Base-by-base conservation (phyloP, 345 rosid genomes). In the Salix koriyanagi region DNA sequence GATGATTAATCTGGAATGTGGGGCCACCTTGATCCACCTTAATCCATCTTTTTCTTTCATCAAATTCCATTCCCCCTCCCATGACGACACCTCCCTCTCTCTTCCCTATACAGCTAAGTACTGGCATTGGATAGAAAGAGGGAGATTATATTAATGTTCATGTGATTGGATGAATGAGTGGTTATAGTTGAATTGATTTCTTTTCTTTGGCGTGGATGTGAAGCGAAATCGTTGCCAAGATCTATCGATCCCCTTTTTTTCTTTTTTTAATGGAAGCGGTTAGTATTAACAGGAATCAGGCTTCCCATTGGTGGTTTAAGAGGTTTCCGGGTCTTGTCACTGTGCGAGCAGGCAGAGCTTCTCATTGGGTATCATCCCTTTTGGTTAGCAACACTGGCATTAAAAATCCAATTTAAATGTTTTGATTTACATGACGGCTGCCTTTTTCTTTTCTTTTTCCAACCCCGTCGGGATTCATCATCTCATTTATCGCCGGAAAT, bases 1-100 rank as follows among this genome's bases (percentile, higher is more conserved):
- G 60, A 69, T 65, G 46, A 58, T 46, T 32, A 42, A 30, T 21
- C 12, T 65, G 25, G 73, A 72, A 68, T 11, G 71, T 34, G 52
- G 68, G 72, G 69, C 37, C 39, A 64, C 60, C 42, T 69, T 67
- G 58, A 44, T 41, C 18, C 73, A 12, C 61, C 82, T 30, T 79
- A 70, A 65, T 44, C 44, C 76, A 54, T 72, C 72, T 46, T 68
- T 62, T 67, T n/a, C 62, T 78, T 77, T 44, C 81, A 52, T 52
- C 79, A 65, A 66, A 61, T 46, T 36, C 25, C 11, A 7, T n/a
- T 50, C 21, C 9, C 18, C 37, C 61, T 21, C 54, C 42, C 46
- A 48, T 61, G 26, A n/a, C 21, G 0, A 14, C 1, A 32, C 26
- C 32, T 44, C 70, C 26, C 32, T 54, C 50, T 64, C 30, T 73